phyloP scores from a whole-genome alignment of 805 yeast species.

The Candida sonorensis region DNA sequence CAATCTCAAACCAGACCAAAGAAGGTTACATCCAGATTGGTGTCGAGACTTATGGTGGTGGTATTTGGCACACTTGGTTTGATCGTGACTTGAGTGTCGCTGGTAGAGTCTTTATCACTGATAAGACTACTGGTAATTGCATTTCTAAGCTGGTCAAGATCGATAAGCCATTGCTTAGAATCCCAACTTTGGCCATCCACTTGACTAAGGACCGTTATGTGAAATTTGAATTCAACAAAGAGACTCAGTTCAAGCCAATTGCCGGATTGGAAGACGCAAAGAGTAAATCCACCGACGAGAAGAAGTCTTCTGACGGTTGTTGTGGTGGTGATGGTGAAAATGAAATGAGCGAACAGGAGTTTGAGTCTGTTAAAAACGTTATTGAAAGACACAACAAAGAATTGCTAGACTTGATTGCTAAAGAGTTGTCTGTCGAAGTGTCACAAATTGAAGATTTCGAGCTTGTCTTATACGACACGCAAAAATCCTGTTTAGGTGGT shows the following conservation, averaged over 20 bases:
- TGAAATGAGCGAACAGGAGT: conserved; percentile 45
- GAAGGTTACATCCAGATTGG: conserved; percentile 87
- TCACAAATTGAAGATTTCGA: conserved; percentile 82
- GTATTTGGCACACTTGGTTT: conserved; percentile 96
- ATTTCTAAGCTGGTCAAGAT: conserved; percentile 71
- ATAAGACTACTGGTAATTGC: conserved; percentile 36
- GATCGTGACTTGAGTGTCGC: conserved; percentile 90
- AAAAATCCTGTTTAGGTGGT: conserved; percentile 81
- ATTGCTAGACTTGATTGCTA: conserved; percentile 61
- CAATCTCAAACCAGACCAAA: conserved; percentile 59
- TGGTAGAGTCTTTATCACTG: conserved; percentile 76
- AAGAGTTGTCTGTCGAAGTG: conserved; percentile 47
- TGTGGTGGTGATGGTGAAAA: conserved; percentile 35
- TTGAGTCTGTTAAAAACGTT: conserved; percentile 57
- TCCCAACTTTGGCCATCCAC: conserved; percentile 94
- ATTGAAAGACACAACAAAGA: conserved; percentile 73
- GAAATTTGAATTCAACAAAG: conserved; percentile 85
- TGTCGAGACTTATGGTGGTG: conserved; percentile 93
- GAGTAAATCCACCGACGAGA: conserved; percentile 3
- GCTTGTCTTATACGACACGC: conserved; percentile 77
- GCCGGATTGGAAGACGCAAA: conserved; percentile 46
- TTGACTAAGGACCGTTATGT: conserved; percentile 67
- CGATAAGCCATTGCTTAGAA: conserved; percentile 77
- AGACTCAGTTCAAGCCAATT: conserved; percentile 79
- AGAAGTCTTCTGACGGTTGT: conserved; percentile 28